Base-by-base conservation (phyloP, 257 asterid genomes). In the Fraxinus cuspidata region DNA sequence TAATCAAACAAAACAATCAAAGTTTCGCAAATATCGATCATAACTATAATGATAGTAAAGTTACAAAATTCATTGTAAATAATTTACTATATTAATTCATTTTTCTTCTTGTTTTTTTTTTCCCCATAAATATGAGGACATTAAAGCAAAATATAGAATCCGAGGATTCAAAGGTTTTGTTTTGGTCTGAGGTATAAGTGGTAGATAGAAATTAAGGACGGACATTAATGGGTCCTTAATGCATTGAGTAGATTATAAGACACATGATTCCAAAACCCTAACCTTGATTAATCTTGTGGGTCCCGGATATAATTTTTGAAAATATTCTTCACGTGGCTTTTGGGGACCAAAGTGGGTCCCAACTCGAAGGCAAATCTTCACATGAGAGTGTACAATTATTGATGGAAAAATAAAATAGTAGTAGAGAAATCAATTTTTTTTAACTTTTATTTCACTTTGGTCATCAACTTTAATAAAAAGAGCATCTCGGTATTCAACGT, bases 201-300 rank as follows among this genome's bases (percentile, higher is more conserved):
- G 32, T 70, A 72, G 47, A 47, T 70, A 80, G 70, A 11, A 73
- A 79, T 80, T 78, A 79, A 66, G 83, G 72, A 70, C 77, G 77
- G 49, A 60, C 76, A 74, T 64, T 56, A 66, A 71, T 70, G 66
- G 28, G 35, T 51, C 34, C 42, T 74, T 63, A 49, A 76, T 32
- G 71, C 35, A 53, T 66, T 75, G 85, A 78, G 85, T 84, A 71
- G 81, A 80, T 79, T 72, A 75, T 71, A 72, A 77, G 77, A 10
- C 69, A 19, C 28, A 78, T 74, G 85, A 78, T 84, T 78, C 83
- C 80, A 78, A 81, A 78, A 78, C 70, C 72, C 40, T 3, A 31
- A 32, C 53, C 35, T 66, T 70, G 71, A 78, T 81, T 78, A 73
- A 75, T 78, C 72, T 56, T 19, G 25, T 74, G 60, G 23, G 80